These are phyloP conservation scores for Baeospora myosura DNA, from an alignment of 1,284 basidiomycete species.

Conservation along the genomic window DNA sequence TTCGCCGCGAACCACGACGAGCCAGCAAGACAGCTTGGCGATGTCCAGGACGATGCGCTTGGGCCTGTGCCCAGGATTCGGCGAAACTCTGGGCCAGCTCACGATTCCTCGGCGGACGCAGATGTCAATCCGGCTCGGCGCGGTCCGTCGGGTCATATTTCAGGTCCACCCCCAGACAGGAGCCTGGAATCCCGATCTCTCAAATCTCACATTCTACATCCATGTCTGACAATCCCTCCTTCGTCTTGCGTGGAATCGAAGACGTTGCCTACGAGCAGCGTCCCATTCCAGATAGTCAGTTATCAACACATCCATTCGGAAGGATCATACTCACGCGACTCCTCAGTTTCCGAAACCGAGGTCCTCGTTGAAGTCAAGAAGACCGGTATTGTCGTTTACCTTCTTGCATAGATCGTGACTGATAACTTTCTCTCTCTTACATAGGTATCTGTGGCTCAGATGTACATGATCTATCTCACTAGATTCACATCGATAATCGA, in stretches of 20 bases:
- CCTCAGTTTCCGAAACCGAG: conserved; percentile 62
- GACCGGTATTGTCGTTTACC: conserved; percentile 50
- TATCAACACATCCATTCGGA: conserved; percentile 5
- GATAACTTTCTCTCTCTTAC: conserved; percentile 6
- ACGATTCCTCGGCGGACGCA: too few species aligned
- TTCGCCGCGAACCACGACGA: too few species aligned
- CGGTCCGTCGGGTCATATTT: too few species aligned
- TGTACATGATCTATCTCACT: conserved; percentile 31
- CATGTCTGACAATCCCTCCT: conserved; percentile 74
- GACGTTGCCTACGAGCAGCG: conserved; percentile 71
- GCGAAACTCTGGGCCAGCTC: too few species aligned
- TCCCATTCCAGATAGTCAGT: conserved; percentile 69
- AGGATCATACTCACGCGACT: conserved; percentile 6
- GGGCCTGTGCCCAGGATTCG: too few species aligned
- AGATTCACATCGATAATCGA: conserved; percentile 1
- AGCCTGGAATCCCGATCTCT: too few species aligned
- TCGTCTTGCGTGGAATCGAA: conserved; percentile 72
- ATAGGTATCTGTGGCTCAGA: conserved; percentile 87
- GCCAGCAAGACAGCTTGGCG: too few species aligned
- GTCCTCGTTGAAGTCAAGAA: conserved; percentile 90
- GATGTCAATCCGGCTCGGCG: too few species aligned
- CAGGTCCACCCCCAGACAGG: too few species aligned
- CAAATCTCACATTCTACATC: conserved; percentile 16
- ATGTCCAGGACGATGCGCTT: too few species aligned
- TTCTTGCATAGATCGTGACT: conserved; percentile 1